A percentile compares a stretch with the other conserved stretches of the same genome.
Conservation (phyloP, 2,329 filamentous ascomycete genomes). For the Coleophoma eucalyptorum region DNA sequence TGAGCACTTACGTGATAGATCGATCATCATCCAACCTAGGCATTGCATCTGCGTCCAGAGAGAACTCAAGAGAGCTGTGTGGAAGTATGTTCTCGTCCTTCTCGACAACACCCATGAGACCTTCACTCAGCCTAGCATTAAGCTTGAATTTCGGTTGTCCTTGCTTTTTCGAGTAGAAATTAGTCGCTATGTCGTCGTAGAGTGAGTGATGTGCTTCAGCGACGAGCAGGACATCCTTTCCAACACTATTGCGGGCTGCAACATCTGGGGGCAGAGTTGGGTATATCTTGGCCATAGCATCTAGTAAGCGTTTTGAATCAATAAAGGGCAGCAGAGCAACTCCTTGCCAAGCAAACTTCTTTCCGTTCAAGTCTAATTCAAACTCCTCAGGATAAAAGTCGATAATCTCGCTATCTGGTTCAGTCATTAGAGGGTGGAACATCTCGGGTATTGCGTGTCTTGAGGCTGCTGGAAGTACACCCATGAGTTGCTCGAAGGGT, state of each 20-base stretch:
- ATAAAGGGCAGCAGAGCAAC: slow-evolving; percentile 94
- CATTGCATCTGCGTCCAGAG: slow-evolving; percentile 67
- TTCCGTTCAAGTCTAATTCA: slow-evolving; percentile 88
- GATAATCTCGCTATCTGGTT: slow-evolving; percentile 85
- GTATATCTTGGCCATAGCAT: slow-evolving; percentile 80
- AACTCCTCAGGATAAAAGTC: slow-evolving; percentile 98
- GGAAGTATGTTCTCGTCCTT: slow-evolving; percentile 84
- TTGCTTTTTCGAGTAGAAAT: slow-evolving; percentile 91
- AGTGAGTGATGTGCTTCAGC: slow-evolving; percentile 76
- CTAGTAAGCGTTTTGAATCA: slow-evolving; percentile 80
- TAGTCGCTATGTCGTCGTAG: slow-evolving; percentile 78
- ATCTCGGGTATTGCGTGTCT: slow-evolving; percentile 84
- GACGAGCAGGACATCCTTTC: slow-evolving; percentile 78
- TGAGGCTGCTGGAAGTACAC: slow-evolving; percentile 89
- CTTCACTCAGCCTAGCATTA: slow-evolving; percentile 70
- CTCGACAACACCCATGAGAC: slow-evolving; percentile 74
- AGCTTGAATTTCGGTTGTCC: slow-evolving; percentile 64
- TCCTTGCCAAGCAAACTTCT: slow-evolving; percentile 98
- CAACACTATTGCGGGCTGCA: slow-evolving; percentile 70
- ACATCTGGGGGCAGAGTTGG: slow-evolving; percentile 76
- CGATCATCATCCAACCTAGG: slow-evolving; percentile 80
- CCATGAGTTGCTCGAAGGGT: slow-evolving; percentile 98
- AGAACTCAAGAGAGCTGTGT: slow-evolving; percentile 75
- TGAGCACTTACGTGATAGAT: slow-evolving; percentile 67
- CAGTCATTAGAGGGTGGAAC: slow-evolving; percentile 88